These are phyloP conservation scores for Gastrolobium bilobum DNA, from an alignment of 306 rosid species.

Conservation along the genomic window DNA sequence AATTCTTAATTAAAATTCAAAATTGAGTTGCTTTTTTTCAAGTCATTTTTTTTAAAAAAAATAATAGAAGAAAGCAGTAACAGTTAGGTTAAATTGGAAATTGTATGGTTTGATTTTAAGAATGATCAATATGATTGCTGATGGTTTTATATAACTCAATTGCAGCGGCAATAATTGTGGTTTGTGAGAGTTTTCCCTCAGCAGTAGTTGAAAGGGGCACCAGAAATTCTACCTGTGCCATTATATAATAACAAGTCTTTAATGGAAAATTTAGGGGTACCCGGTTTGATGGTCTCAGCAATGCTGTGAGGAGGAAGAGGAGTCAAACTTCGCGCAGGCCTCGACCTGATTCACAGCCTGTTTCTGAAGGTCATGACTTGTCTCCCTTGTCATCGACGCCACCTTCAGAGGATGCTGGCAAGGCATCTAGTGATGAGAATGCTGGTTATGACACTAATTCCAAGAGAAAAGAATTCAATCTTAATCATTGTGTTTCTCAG, in stretches of 20 bases:
- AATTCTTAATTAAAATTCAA: background rate
- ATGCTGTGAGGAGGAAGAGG: slow-evolving; percentile 78
- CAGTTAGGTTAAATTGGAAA: slow-evolving; percentile 26
- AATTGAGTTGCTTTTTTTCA: slow-evolving; percentile 9
- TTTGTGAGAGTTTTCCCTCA: slow-evolving; percentile 46
- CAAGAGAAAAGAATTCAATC: slow-evolving; percentile 78
- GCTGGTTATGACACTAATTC: slow-evolving; percentile 66
- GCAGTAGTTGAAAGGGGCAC: slow-evolving; percentile 40
- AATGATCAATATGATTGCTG: slow-evolving; percentile 37
- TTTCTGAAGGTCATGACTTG: slow-evolving; percentile 62
- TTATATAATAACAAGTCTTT: slow-evolving; percentile 37
- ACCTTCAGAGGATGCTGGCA: slow-evolving; percentile 75
- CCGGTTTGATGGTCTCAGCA: slow-evolving; percentile 66
- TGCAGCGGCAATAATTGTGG: slow-evolving; percentile 46
- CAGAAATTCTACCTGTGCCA: slow-evolving; percentile 31
- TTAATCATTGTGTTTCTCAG: slow-evolving; percentile 67
- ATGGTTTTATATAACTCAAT: slow-evolving; percentile 19
- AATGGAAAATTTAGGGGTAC: slow-evolving; percentile 77
- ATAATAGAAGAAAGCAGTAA: background rate
- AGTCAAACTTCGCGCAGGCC: slow-evolving; percentile 87
- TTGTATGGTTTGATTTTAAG: slow-evolving; percentile 22
- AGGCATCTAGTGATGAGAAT: slow-evolving; percentile 87
- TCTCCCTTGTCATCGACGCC: slow-evolving; percentile 73
- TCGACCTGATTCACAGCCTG: slow-evolving; percentile 78
- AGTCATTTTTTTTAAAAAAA: background rate